Percentiles rank a stretch among this genome's conserved stretches.
phyloP scores from a whole-genome alignment of 306 rosid species.

The Lathyrus tuberosus region DNA sequence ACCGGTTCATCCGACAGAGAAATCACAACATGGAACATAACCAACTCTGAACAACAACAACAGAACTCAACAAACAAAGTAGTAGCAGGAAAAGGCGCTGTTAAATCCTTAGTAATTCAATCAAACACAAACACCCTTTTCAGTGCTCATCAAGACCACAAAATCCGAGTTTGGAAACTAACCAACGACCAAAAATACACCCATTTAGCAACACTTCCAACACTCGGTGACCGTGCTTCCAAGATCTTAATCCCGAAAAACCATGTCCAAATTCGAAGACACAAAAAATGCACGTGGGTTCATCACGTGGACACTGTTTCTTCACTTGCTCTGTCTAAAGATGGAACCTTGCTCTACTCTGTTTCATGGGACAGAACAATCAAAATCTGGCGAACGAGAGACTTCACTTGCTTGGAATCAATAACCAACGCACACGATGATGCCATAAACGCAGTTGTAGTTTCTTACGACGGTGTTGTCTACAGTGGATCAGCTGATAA shows the following conservation, averaged over 20 bases:
- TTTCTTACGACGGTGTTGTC: slow-evolving; percentile 57
- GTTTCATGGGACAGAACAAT: slow-evolving; percentile 93
- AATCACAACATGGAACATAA: slow-evolving; percentile 63
- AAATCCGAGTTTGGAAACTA: slow-evolving; percentile 86
- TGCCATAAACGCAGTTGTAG: slow-evolving; percentile 77
- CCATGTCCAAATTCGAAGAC: slow-evolving; percentile 78
- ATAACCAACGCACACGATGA: slow-evolving; percentile 74
- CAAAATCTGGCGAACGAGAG: slow-evolving; percentile 75
- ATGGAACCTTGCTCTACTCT: slow-evolving; percentile 67
- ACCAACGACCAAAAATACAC: slow-evolving; percentile 46
- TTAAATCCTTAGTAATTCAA: slow-evolving; percentile 65
- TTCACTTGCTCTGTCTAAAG: slow-evolving; percentile 69
- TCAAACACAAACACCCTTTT: slow-evolving; percentile 66
- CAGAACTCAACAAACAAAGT: slow-evolving; percentile 30
- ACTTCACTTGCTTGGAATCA: slow-evolving; percentile 85
- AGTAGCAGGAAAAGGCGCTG: slow-evolving; percentile 79
- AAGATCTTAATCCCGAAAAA: slow-evolving; percentile 64
- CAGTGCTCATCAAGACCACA: slow-evolving; percentile 91
- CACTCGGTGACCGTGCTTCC: slow-evolving; percentile 73
- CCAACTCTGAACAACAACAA: slow-evolving; percentile 31
- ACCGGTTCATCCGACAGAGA: slow-evolving; percentile 80
- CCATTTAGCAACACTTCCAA: slow-evolving; percentile 76
- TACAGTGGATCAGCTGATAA: slow-evolving; percentile 90
- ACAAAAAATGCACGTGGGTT: slow-evolving; percentile 86
- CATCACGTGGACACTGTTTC: slow-evolving; percentile 91